phyloP scores from a whole-genome alignment of 352 stramenopile species.

The Globisporangium lucens region DNA sequence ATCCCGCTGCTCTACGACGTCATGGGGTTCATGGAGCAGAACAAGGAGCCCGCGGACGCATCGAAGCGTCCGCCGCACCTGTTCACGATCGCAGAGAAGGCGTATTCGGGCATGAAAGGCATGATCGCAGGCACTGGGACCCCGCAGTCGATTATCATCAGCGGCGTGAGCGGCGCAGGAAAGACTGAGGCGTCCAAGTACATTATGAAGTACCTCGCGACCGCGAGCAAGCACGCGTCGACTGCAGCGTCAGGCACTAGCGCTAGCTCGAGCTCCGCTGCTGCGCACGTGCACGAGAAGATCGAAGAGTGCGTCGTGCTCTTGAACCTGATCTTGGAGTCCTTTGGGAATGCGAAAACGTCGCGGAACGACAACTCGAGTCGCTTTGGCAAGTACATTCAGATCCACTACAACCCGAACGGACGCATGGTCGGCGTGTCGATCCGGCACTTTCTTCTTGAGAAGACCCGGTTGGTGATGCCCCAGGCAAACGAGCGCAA shows the following conservation, averaged over 20 bases:
- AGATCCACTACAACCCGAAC: constrained; percentile 78
- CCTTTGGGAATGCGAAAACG: constrained; percentile 85
- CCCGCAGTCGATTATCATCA: constrained; percentile 94
- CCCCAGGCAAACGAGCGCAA: constrained; percentile 73
- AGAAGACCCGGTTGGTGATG: constrained; percentile 76
- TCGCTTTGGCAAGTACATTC: constrained; percentile 90
- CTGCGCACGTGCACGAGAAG: constrained; percentile 56
- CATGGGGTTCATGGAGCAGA: constrained; percentile 63
- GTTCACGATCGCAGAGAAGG: constrained; percentile 80
- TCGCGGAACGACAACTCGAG: constrained; percentile 88
- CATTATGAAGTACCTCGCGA: constrained; percentile 86
- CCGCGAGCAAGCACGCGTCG: constrained; percentile 58
- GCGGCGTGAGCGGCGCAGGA: constrained; percentile 89
- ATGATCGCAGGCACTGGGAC: constrained; percentile 43
- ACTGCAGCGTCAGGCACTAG: constrained; percentile 9
- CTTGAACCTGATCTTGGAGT: constrained; percentile 81
- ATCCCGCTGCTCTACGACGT: constrained; percentile 84
- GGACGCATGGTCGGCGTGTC: constrained; percentile 71
- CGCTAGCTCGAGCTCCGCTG: constrained; percentile 10
- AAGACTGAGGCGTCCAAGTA: constrained; percentile 96
- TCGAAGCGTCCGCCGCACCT: constrained; percentile 55
- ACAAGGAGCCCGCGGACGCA: constrained; percentile 24
- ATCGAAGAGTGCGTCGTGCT: constrained; percentile 83
- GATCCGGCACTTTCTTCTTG: constrained; percentile 76
- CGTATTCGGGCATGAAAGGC: constrained; percentile 71